Base-by-base conservation (phyloP, 306 rosid species). In the Fragaria iinumae region DNA sequence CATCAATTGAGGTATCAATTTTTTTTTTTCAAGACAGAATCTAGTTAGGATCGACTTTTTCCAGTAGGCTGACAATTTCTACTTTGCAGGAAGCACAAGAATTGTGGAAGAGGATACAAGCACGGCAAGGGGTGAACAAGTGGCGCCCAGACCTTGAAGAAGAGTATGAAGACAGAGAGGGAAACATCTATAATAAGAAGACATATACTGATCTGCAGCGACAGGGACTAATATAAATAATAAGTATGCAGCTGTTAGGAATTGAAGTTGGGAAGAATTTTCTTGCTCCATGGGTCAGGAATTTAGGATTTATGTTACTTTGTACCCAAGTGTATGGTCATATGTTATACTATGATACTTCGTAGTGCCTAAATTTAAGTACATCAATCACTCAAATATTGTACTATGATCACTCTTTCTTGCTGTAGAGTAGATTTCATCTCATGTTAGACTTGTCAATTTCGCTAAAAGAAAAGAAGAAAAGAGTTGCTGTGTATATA, bases 61-160 rank as follows among this genome's bases (percentile, higher is more conserved):
- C 66, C 67, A 62, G 67, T 14, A 27, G 68, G 36, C 6, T 72
- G 18, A 78, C 81, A 41, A n/a, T 69, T 59, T 39, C 48, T 67
- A 45, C 81, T 25, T 69, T 74, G 81, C 91, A 94, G 98, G 98
- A 95, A 84, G 98, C 98, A 57, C 88, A 95, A 79, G 98, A 90
- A 3, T 88, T 95, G 34, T 95, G 98, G 98, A 95, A 90, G 85
- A 90, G 79, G 86, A 95, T 95, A 81, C 97, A 95, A 79, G 93
- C 85, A 71, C 86, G 92, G 50, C 96, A 92, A 83, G 98, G 98
- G 55, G 86, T 88, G 71, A 95, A 87, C 83, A 95, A 95, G 78
- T 95, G 98, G 98, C 97, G 98, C 57, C 98, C 98, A 1, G 98
- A 95, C 69, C 90, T 95, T 25, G 98, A 95, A 84, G 98, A 95